Evolutionary conservation across 306 rosid species (phyloP), one percentile per base, ranked within the genome.

Genomic region (Pyrus pyrifolia): DNA sequence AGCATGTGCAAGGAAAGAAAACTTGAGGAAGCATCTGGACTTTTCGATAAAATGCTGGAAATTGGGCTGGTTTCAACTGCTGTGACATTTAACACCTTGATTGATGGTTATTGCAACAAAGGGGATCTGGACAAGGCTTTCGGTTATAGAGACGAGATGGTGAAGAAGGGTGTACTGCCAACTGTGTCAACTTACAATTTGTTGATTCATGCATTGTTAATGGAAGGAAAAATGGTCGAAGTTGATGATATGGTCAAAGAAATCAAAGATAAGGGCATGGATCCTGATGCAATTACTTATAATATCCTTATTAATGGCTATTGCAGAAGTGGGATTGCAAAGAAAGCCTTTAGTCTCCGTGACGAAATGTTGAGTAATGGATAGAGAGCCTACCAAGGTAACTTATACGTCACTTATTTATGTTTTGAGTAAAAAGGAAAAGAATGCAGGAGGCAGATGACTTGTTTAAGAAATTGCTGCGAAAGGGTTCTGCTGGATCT

Each of bases 371-470:
- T 82, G 85, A 71, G 22, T 15, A 86, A 62, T 80, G 87, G 76
- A 84, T 88, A 23, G 23, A 84, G 81, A 59, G 67, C 90, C 97
- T 9, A 86, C 97, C 0, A 81, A 80, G 83, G 82, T 82, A 55
- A 93, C 97, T 1, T 91, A 88, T 79, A 93, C 98, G 2, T 90
- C 98, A 4, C 96, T 93, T 61, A 79, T 91, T 49, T 82, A 83
- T 68, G 90, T 86, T 78, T 76, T 90, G 80, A 87, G 90, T 80
- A 91, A 81, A 81, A 77, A 81, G 84, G 79, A 82, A 79, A 59
- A 87, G 91, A 81, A 91, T 91, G 88, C 84, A 45, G 29, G 94
- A 93, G 68, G 96, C 94, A 38, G 93, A 93, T 74, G 85, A 84
- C 63, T 81, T 91, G 84, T 88, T 87, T 76, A 79, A 80, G 84